These are phyloP conservation scores for Pythium folliculosum DNA, from an alignment of 352 stramenopile species.

Conservation along the genomic window DNA sequence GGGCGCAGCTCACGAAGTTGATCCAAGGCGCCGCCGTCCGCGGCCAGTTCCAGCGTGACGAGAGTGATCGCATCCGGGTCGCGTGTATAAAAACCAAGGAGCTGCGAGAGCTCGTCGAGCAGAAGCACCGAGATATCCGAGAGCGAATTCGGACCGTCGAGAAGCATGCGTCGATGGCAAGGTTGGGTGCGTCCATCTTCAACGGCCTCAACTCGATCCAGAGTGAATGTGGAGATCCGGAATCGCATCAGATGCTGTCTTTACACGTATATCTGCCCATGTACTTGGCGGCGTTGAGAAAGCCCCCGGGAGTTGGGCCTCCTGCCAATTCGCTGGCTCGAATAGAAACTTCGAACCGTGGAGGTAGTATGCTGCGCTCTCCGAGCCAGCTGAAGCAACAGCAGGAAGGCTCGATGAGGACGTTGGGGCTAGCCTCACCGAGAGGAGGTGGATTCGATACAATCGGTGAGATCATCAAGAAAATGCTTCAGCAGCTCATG, in stretches of 20 bases:
- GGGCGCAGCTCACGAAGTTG: constrained; percentile 39
- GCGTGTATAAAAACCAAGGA: constrained; percentile 33
- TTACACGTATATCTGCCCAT: constrained; percentile 32
- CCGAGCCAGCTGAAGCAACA: constrained; percentile 8
- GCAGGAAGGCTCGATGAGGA: constrained; percentile 7
- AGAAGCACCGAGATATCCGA: constrained; percentile 21
- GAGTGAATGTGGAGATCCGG: no score
- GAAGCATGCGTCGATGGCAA: constrained; percentile 29
- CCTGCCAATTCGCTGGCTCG: background rate
- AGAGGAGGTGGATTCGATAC: constrained; percentile 22
- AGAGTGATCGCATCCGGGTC: constrained; percentile 40
- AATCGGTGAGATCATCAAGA: constrained; percentile 23
- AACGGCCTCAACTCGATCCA: constrained; percentile 39
- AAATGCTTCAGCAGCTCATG: constrained; percentile 29
- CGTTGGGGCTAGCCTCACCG: background rate
- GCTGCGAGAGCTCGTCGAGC: constrained; percentile 20
- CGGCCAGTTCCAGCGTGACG: constrained; percentile 46
- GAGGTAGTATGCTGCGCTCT: background rate
- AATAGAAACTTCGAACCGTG: background rate
- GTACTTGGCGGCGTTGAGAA: constrained; percentile 29
- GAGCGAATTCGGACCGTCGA: constrained; percentile 19
- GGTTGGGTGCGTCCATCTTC: constrained; percentile 41
- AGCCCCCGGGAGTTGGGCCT: background rate
- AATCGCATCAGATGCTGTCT: constrained; percentile 1
- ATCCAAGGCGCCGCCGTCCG: constrained; percentile 43